These are phyloP conservation scores for Phialophora chinensis DNA, from an alignment of 2,329 filamentous ascomycete genomes.

Conservation along the genomic window DNA sequence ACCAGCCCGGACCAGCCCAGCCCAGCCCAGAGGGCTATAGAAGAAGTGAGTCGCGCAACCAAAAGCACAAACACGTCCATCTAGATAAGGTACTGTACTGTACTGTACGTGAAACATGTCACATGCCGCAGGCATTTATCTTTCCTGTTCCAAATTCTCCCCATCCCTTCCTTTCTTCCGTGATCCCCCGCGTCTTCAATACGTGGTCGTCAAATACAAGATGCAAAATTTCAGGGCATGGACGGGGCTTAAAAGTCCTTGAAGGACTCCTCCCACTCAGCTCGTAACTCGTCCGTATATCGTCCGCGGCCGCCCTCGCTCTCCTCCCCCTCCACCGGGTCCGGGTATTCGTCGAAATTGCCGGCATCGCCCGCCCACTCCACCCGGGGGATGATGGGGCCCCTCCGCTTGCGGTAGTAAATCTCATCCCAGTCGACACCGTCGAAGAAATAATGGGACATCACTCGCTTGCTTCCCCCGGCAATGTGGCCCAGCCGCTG, in stretches of 20 bases:
- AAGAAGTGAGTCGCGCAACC: background rate
- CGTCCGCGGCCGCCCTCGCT: constrained; percentile 48
- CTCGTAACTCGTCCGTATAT: constrained; percentile 66
- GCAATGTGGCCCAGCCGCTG: constrained; percentile 68
- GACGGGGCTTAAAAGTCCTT: constrained; percentile 59
- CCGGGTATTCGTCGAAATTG: constrained; percentile 71
- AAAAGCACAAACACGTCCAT: constrained; percentile 1
- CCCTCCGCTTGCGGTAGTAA: constrained; percentile 64
- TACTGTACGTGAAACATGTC: background rate
- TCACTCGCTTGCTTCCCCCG: constrained; percentile 64
- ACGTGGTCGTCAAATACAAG: background rate
- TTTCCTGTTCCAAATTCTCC: background rate
- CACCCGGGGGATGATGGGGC: constrained; percentile 68
- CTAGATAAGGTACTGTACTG: background rate
- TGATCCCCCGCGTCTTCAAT: background rate
- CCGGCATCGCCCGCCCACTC: constrained; percentile 65
- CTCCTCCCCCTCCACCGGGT: constrained; percentile 58
- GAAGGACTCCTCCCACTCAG: constrained; percentile 66
- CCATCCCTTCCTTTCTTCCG: background rate
- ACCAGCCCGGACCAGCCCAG: background rate
- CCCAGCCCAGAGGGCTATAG: background rate
- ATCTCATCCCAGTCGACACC: constrained; percentile 68
- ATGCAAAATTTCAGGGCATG: background rate
- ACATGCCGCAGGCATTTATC: background rate
- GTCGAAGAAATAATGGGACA: constrained; percentile 67